A percentile compares a stretch with the other conserved stretches of the same genome.
phyloP scores from a whole-genome alignment of 31 red algal genomes.

The Porphyra umbilicalis region DNA sequence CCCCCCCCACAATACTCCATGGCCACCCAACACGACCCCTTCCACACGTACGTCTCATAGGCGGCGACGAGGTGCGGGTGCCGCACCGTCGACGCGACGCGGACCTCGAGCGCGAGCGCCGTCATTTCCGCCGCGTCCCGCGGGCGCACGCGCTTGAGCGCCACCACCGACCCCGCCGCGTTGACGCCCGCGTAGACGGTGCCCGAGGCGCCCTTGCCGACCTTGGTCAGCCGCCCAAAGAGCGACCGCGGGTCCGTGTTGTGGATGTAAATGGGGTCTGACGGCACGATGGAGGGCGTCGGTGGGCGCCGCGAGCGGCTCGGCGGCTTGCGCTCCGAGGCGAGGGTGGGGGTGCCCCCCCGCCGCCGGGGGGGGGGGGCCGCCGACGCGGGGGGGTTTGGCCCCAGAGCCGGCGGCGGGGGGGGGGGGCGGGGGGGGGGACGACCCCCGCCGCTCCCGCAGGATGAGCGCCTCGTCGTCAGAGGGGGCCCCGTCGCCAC shows the following conservation, averaged over 20 bases:
- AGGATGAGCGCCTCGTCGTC: background rate
- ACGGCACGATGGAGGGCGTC: constrained; percentile 15
- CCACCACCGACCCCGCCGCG: constrained; percentile 36
- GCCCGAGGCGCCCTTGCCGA: constrained; percentile 84
- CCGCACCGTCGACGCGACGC: constrained; percentile 80
- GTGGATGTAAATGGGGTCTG: constrained; percentile 47
- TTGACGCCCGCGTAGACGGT: constrained; percentile 46
- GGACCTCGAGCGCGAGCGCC: constrained; percentile 83
- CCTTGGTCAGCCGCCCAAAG: constrained; percentile 52
- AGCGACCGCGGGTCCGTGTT: constrained; percentile 58
- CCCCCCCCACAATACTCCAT: constrained; percentile 95
- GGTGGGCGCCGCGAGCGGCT: background rate
- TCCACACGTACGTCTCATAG: constrained; percentile 77
- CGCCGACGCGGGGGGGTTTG: no score
- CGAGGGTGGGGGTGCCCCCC: background rate
- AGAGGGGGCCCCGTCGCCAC: no score
- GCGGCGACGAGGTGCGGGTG: constrained; percentile 83
- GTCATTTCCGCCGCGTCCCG: constrained; percentile 49
- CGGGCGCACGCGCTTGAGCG: constrained; percentile 75
- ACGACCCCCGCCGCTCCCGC: background rate
- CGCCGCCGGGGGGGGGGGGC: background rate
- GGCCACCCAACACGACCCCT: constrained; percentile 68
- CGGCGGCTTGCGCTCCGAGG: background rate
- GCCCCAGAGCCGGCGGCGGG: background rate
- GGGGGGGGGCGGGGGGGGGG: no score